Conservation (phyloP, 352 stramenopile genomes). For the Pythium phragmiticola region DNA sequence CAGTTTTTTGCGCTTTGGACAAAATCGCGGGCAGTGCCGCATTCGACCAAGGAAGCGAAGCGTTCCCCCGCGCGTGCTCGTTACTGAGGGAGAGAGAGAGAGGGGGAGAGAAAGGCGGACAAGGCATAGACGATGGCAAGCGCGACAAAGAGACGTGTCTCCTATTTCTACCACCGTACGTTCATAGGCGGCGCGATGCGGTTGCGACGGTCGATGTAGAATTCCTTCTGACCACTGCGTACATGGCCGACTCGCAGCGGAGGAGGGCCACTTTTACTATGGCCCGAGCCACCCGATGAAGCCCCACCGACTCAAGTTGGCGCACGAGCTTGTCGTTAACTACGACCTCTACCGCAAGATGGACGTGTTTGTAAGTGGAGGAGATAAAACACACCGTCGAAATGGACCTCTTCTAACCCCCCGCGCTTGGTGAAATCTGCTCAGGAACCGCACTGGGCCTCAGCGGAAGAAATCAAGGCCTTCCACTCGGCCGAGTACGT, state of each 20-base stretch:
- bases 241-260: conserved; percentile 43
- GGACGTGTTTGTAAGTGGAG: conserved; percentile 93
- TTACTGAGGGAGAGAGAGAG: not conserved
- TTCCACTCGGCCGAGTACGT: conserved; percentile 99
- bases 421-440: not conserved
- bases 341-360: conserved; percentile 99
- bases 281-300: conserved; percentile 97
- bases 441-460: conserved; percentile 79
- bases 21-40: conserved; percentile 6
- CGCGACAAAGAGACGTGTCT: conserved; percentile 67
- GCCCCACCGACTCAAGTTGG: conserved; percentile 95
- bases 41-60: not conserved
- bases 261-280: conserved; percentile 98
- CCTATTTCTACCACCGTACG: conserved; percentile 88
- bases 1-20: not conserved
- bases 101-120: not conserved
- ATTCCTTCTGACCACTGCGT: not conserved
- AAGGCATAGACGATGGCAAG: conserved; percentile 19
- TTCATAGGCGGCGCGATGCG: conserved; percentile 9
- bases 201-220: not conserved
- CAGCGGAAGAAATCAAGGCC: conserved; percentile 92
- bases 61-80: not conserved
- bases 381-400: not conserved
- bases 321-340: conserved; percentile 97
- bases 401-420: not conserved